Evolutionary conservation across 768 basidiomycete species (phyloP).

Genomic region (Piloderma croceum): DNA sequence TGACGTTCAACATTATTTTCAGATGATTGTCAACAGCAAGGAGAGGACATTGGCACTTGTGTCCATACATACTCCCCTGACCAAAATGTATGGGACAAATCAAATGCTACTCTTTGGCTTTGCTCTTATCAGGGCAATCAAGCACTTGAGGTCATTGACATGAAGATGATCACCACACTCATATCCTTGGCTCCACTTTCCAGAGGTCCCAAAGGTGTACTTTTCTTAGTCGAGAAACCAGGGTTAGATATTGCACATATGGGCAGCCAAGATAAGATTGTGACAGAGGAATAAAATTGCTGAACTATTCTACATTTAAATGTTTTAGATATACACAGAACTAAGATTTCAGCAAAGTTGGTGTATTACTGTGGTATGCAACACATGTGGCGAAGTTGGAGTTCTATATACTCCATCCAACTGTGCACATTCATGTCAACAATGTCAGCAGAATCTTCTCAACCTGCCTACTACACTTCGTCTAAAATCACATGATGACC

Average conservation of each 20-base stretch:
- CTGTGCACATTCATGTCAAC: no score
- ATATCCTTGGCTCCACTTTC: slow-evolving; percentile 22
- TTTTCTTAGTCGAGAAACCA: slow-evolving; percentile 22
- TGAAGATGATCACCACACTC: slow-evolving; percentile 14
- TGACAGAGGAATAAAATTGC: not conserved
- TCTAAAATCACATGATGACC: no score
- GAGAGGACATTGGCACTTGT: slow-evolving; percentile 15
- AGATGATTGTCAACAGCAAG: not conserved
- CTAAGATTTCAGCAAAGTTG: no score
- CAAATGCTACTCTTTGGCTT: slow-evolving; percentile 15
- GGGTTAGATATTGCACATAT: slow-evolving; percentile 15
- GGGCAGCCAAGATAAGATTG: slow-evolving; percentile 1
- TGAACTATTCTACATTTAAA: no score
- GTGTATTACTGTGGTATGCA: no score
- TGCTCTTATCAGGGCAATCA: slow-evolving; percentile 13
- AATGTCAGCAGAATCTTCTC: no score
- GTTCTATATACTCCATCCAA: no score
- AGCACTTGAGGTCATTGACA: slow-evolving; percentile 8
- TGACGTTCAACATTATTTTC: slow-evolving; percentile 21
- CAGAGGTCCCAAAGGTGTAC: not conserved
- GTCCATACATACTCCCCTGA: slow-evolving; percentile 17
- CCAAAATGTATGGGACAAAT: slow-evolving; percentile 9
- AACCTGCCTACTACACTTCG: no score
- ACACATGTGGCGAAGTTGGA: no score
- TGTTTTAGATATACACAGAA: no score